Base-by-base conservation (phyloP, 805 yeast genomes). In the Kazachstania africana region DNA sequence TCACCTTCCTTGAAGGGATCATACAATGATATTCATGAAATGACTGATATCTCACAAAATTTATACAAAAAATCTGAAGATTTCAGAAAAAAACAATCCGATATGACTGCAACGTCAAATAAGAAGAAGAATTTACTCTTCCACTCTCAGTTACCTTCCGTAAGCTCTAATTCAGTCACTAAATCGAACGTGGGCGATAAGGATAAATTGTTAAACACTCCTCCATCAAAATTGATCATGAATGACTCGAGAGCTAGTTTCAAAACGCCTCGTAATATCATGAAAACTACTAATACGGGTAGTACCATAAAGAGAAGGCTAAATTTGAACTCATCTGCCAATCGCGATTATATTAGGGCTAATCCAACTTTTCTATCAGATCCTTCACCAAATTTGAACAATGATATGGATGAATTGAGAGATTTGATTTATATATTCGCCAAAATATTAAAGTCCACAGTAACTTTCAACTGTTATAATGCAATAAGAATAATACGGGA, bases 391-490 rank as follows among this genome's bases (percentile, higher is more conserved):
- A 25, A 10, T 12, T 18, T 6, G 9, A 25, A 16, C 18, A 22
- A 3, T 12, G 16, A n/a, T 13, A 20, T 13, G 2, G 12, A 12
- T 6, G 15, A 13, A 12, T n/a, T 16, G 8, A 15, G 12, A 12
- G 23, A 16, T 15, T 16, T 19, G 8, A 29, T 47, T 14, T 44
- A 38, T 25, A 36, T 35, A 3, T 43, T 47, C 28, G 42, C 44
- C 5, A 36, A 41, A 17, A 37, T 45, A 13, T 24, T 43, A 17
- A 43, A 42, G 24, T 30, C 45, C 5, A 37, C 47, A 8, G 39
- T 48, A 4, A 62, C 67, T 26, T 87, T 70, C 53, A 91, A 87
- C 47, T 81, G 93, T 42, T 74, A 72, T 48, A 75, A 78, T 45
- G 94, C 96, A 0, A 72, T 87, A 8, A 58, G 88, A 34, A 59